Percentiles rank a stretch among this genome's conserved stretches.
Evolutionary conservation across 2,329 filamentous ascomycete species (phyloP).

Genomic region (Emmonsiellopsis sp.): DNA sequence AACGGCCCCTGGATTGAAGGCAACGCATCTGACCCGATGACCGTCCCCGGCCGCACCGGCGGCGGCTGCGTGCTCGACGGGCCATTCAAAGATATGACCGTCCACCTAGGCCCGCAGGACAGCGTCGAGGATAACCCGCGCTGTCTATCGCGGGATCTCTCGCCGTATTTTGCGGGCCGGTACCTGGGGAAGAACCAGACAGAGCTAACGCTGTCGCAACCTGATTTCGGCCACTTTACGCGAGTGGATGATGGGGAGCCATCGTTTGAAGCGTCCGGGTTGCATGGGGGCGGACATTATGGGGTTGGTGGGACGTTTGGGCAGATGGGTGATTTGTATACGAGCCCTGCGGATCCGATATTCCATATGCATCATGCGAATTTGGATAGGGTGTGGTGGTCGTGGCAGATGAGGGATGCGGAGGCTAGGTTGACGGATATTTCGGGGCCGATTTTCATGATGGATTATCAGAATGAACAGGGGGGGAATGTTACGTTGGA

Average conservation of each 20-base stretch:
- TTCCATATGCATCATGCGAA: conserved; percentile 39
- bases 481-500: conserved; percentile 1
- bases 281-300: conserved; percentile 1
- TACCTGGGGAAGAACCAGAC: conserved; percentile 2
- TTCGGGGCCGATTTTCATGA: neutral
- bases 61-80: conserved; percentile 24
- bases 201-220: conserved; percentile 15
- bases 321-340: conserved; percentile 3
- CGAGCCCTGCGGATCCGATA: conserved; percentile 29
- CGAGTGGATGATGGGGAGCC: neutral
- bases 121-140: conserved; percentile 13
- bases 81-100: conserved; percentile 24
- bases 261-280: neutral
- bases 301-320: conserved; percentile 1
- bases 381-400: conserved; percentile 38
- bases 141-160: conserved; percentile 12
- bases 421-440: neutral
- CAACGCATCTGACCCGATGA: conserved; percentile 18
- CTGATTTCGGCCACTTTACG: conserved; percentile 8
- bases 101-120: conserved; percentile 15
- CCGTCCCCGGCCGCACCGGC: conserved; percentile 28
- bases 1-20: neutral
- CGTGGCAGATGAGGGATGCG: conserved; percentile 32
- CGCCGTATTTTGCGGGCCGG: conserved; percentile 4
- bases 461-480: neutral